Percentiles rank a stretch among this genome's conserved stretches.
Conservation (phyloP, 768 basidiomycete genomes). For the Tricholoma sp. region DNA sequence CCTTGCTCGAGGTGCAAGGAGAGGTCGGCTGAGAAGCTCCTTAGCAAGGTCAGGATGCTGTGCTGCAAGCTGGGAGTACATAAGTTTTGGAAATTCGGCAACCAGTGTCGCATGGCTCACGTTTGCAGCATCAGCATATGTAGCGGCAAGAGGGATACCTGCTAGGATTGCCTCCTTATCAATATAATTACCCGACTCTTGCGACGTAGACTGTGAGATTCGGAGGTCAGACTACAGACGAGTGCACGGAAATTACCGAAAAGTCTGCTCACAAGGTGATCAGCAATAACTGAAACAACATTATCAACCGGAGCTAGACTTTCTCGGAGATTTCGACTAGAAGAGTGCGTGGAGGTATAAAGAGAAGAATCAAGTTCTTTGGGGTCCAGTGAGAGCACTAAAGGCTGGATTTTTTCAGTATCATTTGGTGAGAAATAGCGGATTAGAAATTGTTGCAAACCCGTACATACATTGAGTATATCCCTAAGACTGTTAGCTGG, state of each 20-base stretch:
- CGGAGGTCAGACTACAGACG: not conserved
- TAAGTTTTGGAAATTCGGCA: not conserved
- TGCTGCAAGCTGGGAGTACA: slow-evolving; percentile 24
- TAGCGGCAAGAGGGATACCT: slow-evolving; percentile 20
- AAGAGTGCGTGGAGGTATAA: not conserved
- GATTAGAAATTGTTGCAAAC: not conserved
- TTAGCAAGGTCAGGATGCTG: slow-evolving; percentile 28
- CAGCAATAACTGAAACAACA: not conserved
- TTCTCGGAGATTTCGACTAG: not conserved
- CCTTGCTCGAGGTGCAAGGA: slow-evolving; percentile 13
- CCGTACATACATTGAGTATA: not conserved
- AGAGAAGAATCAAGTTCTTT: not conserved
- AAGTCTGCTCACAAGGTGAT: not conserved
- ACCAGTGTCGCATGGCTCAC: slow-evolving; percentile 16
- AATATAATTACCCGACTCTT: not conserved
- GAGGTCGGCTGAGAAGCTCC: slow-evolving; percentile 26
- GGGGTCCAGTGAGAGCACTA: not conserved
- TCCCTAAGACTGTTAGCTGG: not conserved
- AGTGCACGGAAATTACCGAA: not conserved
- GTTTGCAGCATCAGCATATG: slow-evolving; percentile 37
- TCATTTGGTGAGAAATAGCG: not conserved
- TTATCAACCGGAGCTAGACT: not conserved
- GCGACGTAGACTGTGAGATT: not conserved
- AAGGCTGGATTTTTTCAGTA: not conserved
- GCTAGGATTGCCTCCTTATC: not conserved